Conservation (phyloP, 139 green algal species). For the Prasinococcaceae sp. region DNA sequence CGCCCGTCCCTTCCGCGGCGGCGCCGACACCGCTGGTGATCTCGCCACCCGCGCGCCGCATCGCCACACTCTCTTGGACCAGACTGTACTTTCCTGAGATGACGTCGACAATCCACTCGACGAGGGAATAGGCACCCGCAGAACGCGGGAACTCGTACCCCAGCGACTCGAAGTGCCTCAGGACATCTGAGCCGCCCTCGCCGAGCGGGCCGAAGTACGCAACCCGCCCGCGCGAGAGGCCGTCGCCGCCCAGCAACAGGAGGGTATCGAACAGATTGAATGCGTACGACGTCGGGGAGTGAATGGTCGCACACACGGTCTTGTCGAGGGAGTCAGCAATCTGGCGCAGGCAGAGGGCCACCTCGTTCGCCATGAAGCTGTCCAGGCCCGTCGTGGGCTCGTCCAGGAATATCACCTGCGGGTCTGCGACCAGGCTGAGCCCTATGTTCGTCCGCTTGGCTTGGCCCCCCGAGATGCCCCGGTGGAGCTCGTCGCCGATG, state of each 20-base stretch:
- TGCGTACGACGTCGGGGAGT: slow-evolving; percentile 53
- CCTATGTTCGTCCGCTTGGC: slow-evolving; percentile 39
- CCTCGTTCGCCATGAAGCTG: slow-evolving; percentile 40
- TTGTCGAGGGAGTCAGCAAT: slow-evolving; percentile 4
- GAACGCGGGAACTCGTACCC: not conserved
- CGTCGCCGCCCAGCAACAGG: slow-evolving; percentile 28
- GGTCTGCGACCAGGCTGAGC: slow-evolving; percentile 39
- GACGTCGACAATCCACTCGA: slow-evolving; percentile 5
- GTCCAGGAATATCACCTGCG: slow-evolving; percentile 68
- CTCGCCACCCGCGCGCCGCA: too few relatives aligned
- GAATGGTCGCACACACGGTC: slow-evolving; percentile 57
- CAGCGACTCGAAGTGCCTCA: not conserved
- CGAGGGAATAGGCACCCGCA: not conserved
- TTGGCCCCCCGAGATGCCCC: slow-evolving; percentile 21
- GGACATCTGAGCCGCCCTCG: not conserved
- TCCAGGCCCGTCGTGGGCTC: slow-evolving; percentile 62
- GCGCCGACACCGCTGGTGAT: too few relatives aligned
- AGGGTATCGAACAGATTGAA: slow-evolving; percentile 54
- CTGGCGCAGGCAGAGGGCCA: slow-evolving; percentile 31
- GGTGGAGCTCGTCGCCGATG: slow-evolving; percentile 5
- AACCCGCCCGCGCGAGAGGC: not conserved
- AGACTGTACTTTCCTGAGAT: not conserved
- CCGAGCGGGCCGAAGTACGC: slow-evolving; percentile 1
- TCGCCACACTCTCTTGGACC: too few relatives aligned
- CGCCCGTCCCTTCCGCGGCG: too few relatives aligned